phyloP scores from a whole-genome alignment of 257 asterid species.

The Ballota nigra region DNA sequence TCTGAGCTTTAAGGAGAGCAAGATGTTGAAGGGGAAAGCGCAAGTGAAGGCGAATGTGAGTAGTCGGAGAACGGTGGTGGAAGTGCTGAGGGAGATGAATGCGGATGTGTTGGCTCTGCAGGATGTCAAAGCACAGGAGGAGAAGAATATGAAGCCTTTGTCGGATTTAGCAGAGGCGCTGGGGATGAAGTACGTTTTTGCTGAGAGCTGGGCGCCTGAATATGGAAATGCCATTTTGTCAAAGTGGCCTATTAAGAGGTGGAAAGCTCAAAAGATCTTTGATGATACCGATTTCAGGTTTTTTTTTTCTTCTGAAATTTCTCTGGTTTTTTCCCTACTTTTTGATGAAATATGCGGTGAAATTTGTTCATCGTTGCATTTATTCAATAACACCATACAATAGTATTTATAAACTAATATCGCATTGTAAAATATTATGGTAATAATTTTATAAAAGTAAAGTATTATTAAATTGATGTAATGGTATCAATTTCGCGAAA shows the following conservation, averaged over 20 bases:
- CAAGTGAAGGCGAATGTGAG: slow-evolving; percentile 40
- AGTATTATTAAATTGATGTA: too few relatives aligned
- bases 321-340: background rate
- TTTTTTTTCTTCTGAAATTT: background rate
- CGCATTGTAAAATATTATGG: too few relatives aligned
- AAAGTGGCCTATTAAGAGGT: slow-evolving; percentile 80
- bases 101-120: slow-evolving; percentile 88
- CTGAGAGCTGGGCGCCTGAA: slow-evolving; percentile 99
- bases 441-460: too few relatives aligned
- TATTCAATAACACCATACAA: too few relatives aligned
- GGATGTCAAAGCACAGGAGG: slow-evolving; percentile 96
- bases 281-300: slow-evolving; percentile 93
- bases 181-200: slow-evolving; percentile 92
- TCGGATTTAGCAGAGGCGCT: slow-evolving; percentile 84
- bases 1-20: slow-evolving; percentile 40
- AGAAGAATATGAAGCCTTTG: slow-evolving; percentile 81
- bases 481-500: too few relatives aligned
- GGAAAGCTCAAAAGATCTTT: slow-evolving; percentile 75
- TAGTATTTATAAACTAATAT: too few relatives aligned
- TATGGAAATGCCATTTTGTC: slow-evolving; percentile 91
- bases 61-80: slow-evolving; percentile 49
- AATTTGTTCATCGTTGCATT: too few relatives aligned
- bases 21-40: slow-evolving; percentile 49
- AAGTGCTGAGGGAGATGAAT: slow-evolving; percentile 70
- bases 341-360: too few relatives aligned